Percentiles rank a stretch among this genome's conserved stretches.
These are phyloP conservation scores for Elaeis oleifera DNA, from an alignment of 202 grass and related monocot genomes.

Conservation along the genomic window DNA sequence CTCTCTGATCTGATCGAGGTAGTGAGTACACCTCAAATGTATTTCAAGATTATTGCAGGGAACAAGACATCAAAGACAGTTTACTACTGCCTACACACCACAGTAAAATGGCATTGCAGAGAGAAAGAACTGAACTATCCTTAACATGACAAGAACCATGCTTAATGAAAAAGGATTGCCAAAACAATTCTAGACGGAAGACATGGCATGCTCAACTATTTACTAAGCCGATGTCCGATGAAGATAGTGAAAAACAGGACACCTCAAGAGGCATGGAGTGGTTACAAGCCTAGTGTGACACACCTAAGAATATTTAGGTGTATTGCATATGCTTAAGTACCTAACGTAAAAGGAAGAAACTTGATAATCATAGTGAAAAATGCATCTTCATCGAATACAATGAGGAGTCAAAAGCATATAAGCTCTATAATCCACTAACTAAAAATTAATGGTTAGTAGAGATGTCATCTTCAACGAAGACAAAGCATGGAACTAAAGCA, in stretches of 20 bases:
- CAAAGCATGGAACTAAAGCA: no score
- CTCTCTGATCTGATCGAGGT: not conserved
- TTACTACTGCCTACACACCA: not conserved
- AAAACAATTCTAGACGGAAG: not conserved
- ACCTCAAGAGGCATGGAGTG: not conserved
- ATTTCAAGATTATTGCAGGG: not conserved
- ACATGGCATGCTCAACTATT: not conserved
- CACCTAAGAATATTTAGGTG: conserved; percentile 1
- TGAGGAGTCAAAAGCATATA: not conserved
- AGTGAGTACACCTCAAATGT: not conserved
- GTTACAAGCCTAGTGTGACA: not conserved
- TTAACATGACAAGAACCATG: not conserved
- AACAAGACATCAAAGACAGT: not conserved
- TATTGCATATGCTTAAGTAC: not conserved
- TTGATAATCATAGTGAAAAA: not conserved
- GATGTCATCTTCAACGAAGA: no score
- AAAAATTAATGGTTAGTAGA: no score
- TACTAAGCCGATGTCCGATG: not conserved
- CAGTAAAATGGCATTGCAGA: not conserved
- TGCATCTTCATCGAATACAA: not conserved
- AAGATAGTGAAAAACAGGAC: not conserved
- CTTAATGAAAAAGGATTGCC: not conserved
- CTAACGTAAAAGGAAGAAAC: not conserved
- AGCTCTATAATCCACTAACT: no score
- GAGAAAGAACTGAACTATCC: not conserved